Percentiles rank a stretch among this genome's conserved stretches.
phyloP scores from a whole-genome alignment of 2,329 filamentous ascomycete species.

The Pseudogymnoascus sp. region DNA sequence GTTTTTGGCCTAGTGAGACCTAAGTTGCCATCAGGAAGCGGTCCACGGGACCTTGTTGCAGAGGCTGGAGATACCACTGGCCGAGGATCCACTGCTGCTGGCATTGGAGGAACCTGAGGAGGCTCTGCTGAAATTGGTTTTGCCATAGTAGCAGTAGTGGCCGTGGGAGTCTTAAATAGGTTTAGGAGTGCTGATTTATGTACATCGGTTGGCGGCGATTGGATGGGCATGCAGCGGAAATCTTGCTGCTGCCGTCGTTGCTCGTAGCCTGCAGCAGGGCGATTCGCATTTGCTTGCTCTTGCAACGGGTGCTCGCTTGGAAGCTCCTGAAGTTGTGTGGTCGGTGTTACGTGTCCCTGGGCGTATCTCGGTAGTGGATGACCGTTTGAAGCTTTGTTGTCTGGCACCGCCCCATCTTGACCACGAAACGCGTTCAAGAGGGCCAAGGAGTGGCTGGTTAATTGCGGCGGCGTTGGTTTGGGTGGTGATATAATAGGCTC shows the following conservation, averaged over 20 bases:
- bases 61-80: slow-evolving; percentile 21
- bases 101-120: neutral
- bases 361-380: slow-evolving; percentile 15
- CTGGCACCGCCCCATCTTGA: slow-evolving; percentile 17
- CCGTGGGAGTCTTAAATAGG: slow-evolving; percentile 25
- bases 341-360: slow-evolving; percentile 10
- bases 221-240: slow-evolving; percentile 10
- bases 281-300: neutral
- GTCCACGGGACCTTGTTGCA: slow-evolving; percentile 14
- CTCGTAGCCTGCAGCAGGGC: slow-evolving; percentile 11
- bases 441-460: slow-evolving; percentile 37
- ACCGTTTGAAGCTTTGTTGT: slow-evolving; percentile 11
- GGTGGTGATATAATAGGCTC: slow-evolving; percentile 21
- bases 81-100: neutral
- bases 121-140: neutral
- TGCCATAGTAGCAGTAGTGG: slow-evolving; percentile 17
- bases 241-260: slow-evolving; percentile 13
- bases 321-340: slow-evolving; percentile 20
- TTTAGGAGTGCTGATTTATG: slow-evolving; percentile 24
- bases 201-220: slow-evolving; percentile 19
- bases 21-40: slow-evolving; percentile 18
- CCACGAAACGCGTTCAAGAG: slow-evolving; percentile 39
- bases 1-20: slow-evolving; percentile 3
- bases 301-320: slow-evolving; percentile 13
- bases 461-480: slow-evolving; percentile 22